Percentiles rank a stretch among this genome's conserved stretches.
Conservation (phyloP, 305 asterid genomes). For the Fraxinus nigra region DNA sequence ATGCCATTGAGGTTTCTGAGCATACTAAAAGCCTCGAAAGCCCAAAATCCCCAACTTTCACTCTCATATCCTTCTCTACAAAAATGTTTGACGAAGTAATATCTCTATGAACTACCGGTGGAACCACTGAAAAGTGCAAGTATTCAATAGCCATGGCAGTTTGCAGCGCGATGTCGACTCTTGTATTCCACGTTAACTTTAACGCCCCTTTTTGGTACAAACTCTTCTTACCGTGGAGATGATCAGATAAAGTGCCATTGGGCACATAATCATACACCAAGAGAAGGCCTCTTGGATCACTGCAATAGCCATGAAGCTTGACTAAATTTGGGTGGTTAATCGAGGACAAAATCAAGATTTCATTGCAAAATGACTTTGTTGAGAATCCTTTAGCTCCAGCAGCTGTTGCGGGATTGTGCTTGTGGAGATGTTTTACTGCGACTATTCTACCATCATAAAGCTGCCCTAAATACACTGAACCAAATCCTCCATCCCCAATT, state of each 20-base stretch:
- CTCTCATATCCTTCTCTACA: conserved; percentile 76
- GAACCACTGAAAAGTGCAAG: conserved; percentile 67
- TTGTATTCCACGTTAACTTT: conserved; percentile 79
- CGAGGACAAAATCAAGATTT: conserved; percentile 75
- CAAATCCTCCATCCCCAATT: conserved; percentile 95
- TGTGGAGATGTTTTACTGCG: conserved; percentile 86
- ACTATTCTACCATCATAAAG: conserved; percentile 62
- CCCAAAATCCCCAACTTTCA: conserved; percentile 90
- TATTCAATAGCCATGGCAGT: conserved; percentile 89
- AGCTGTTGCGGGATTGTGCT: conserved; percentile 41
- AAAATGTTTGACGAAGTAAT: conserved; percentile 81
- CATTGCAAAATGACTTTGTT: conserved; percentile 80
- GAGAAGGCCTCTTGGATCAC: conserved; percentile 89
- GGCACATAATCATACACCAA: conserved; percentile 76
- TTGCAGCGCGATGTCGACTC: conserved; percentile 68
- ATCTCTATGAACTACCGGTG: conserved; percentile 85
- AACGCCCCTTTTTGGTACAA: conserved; percentile 39
- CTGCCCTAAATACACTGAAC: conserved; percentile 76
- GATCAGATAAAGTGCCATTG: conserved; percentile 91
- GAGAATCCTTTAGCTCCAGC: conserved; percentile 55
- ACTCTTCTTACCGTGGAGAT: conserved; percentile 65
- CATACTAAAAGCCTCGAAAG: conserved; percentile 69
- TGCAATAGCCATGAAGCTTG: conserved; percentile 91
- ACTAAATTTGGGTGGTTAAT: conserved; percentile 77
- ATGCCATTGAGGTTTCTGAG: conserved; percentile 40